Base-by-base conservation (phyloP, 257 asterid genomes). In the Verbascum thapsus region DNA sequence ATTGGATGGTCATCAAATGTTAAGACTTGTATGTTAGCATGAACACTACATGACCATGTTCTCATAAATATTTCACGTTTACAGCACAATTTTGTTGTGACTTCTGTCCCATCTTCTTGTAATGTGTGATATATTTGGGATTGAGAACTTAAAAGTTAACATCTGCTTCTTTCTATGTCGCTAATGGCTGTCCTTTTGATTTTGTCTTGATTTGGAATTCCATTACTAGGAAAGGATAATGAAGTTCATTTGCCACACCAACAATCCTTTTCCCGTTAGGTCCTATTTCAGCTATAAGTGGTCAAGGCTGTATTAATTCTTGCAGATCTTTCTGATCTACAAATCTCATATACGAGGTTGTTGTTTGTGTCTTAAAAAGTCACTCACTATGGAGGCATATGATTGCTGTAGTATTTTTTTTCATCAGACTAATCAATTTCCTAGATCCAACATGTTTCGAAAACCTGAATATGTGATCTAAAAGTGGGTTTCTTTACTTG, bases 381-480 rank as follows among this genome's bases (percentile, higher is more conserved):
- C 18, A 18, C 43, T 58, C 48, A 0, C 4, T 42, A 3, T 50
- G 49, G 63, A 53, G 69, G 10, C 56, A 52, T 6, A 47, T 52
- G 58, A 58, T 17, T 61, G 17, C 66, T 53, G 59, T 18, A 26
- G 37, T 45, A 47, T 20, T 55, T 34, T 55, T 34, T 39, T 52
- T 35, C 51, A 39, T 58, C n/a, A 51, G 49, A 53, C 54, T 5
- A 19, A 23, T 49, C 49, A 32, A 37, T 15, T 23, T 43, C 40
- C 61, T 52, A 22, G 53, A 75, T 66, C 37, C 43, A 42, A 34
- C 48, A 16, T 26, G 10, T 7, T 66, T 53, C 52, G 18, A 43
- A 51, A 16, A 53, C 42, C 60, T 49, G 37, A 65, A 63, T 20
- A 2, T 18, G 12, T 30, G 43, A 41, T 61, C 43, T 38, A 34